phyloP scores from a whole-genome alignment of 2,329 filamentous ascomycete genomes.

The Cytospora paraplurivora region DNA sequence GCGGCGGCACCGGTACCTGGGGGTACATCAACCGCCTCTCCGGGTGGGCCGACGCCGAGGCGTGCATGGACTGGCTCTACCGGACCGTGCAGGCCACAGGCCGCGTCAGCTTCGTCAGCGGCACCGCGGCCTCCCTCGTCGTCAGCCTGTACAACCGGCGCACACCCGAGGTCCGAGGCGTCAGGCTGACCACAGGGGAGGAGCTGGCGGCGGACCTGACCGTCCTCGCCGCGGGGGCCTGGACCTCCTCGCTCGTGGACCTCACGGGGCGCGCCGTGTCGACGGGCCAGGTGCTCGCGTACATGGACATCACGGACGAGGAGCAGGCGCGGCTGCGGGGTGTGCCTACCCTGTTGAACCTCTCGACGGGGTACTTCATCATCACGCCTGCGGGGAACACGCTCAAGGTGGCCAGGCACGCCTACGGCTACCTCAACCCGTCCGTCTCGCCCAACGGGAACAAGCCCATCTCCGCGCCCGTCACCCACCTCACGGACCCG shows the following conservation, averaged over 20 bases:
- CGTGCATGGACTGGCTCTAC: constrained; percentile 66
- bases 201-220: constrained; percentile 61
- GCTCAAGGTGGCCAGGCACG: constrained; percentile 72
- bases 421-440: constrained; percentile 67
- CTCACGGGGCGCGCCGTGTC: constrained; percentile 74
- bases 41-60: constrained; percentile 80
- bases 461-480: constrained; percentile 42
- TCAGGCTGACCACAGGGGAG: constrained; percentile 39
- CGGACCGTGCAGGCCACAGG: constrained; percentile 54
- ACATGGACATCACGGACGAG: constrained; percentile 70
- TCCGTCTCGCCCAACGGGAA: constrained; percentile 32
- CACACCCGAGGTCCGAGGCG: constrained; percentile 56
- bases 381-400: constrained; percentile 65
- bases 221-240: constrained; percentile 83
- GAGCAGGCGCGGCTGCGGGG: constrained; percentile 68
- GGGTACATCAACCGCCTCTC: constrained; percentile 75
- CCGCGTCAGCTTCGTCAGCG: constrained; percentile 58
- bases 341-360: constrained; percentile 73
- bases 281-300: constrained; percentile 80
- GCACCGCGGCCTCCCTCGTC: constrained; percentile 48
- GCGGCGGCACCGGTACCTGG: constrained; percentile 59
- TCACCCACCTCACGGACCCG: constrained; percentile 53
- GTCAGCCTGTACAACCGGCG: constrained; percentile 32
- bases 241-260: constrained; percentile 78
- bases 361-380: constrained; percentile 72